Evolutionary conservation across 768 basidiomycete genomes (phyloP).

Genomic region (Pisolithus microcarpus): DNA sequence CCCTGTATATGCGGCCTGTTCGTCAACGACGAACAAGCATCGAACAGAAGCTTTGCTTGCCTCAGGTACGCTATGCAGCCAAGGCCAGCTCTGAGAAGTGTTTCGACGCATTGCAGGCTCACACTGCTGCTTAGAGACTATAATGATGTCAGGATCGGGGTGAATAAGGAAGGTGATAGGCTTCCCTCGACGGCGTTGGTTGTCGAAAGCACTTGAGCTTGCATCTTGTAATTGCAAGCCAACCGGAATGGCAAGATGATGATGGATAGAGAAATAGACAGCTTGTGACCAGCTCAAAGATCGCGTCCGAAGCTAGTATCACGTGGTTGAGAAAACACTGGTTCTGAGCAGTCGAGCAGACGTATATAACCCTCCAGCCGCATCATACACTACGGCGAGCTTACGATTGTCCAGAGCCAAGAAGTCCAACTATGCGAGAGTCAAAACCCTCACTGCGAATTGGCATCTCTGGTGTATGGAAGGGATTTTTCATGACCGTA

Average conservation of each 20-base stretch:
- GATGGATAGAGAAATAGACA: no score
- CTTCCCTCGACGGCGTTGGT: constrained; percentile 19
- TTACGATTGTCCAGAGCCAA: constrained; percentile 36
- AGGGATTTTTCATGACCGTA: constrained; percentile 97
- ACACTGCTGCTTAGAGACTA: constrained; percentile 49
- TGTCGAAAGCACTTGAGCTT: constrained; percentile 14
- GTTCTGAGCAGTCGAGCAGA: not conserved
- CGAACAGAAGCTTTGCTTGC: constrained; percentile 24
- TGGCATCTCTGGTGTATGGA: constrained; percentile 99
- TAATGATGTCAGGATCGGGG: constrained; percentile 7
- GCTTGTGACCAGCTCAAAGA: no score
- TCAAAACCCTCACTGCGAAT: constrained; percentile 91
- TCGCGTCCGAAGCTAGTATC: no score
- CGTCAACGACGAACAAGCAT: not conserved
- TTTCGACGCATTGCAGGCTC: constrained; percentile 65
- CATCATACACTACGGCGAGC: not conserved
- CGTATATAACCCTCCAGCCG: not conserved
- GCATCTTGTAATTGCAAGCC: constrained; percentile 13
- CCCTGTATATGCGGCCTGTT: constrained; percentile 34
- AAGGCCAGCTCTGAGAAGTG: constrained; percentile 62
- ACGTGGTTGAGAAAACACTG: not conserved
- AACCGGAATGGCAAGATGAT: no score
- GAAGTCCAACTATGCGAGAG: constrained; percentile 51
- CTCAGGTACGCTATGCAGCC: constrained; percentile 75
- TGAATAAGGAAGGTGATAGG: not conserved